phyloP scores from a whole-genome alignment of 257 asterid species.

The Solanum pennellii region DNA sequence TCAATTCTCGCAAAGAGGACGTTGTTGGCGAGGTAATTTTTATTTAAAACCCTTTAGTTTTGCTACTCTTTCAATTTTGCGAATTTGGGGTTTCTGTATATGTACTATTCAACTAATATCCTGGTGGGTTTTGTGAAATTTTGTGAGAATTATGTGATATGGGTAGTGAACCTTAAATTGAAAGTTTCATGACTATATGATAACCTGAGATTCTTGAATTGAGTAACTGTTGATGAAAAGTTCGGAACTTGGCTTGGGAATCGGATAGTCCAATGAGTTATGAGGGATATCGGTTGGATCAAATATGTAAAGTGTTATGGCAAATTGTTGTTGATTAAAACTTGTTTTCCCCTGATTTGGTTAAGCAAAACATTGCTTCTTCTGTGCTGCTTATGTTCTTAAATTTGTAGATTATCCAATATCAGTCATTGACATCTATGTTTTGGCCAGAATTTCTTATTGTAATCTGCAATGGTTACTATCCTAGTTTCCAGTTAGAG shows the following conservation, averaged over 20 bases:
- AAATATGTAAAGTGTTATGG: background rate
- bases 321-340: background rate
- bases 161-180: background rate
- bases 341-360: background rate
- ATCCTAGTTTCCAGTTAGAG: no score
- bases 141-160: background rate
- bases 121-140: background rate
- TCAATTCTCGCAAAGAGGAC: conserved; percentile 86
- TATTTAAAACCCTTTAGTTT: background rate
- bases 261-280: background rate
- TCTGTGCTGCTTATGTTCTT: background rate
- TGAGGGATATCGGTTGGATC: background rate
- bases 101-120: background rate
- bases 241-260: background rate
- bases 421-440: background rate
- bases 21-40: conserved; percentile 51
- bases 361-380: background rate
- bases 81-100: background rate
- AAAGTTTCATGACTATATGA: background rate
- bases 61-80: background rate
- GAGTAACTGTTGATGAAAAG: background rate
- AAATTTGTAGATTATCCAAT: background rate
- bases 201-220: background rate
- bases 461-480: background rate
- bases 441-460: background rate